Base-by-base conservation (phyloP, 352 stramenopile species). In the Phytopythium kandeliae region DNA sequence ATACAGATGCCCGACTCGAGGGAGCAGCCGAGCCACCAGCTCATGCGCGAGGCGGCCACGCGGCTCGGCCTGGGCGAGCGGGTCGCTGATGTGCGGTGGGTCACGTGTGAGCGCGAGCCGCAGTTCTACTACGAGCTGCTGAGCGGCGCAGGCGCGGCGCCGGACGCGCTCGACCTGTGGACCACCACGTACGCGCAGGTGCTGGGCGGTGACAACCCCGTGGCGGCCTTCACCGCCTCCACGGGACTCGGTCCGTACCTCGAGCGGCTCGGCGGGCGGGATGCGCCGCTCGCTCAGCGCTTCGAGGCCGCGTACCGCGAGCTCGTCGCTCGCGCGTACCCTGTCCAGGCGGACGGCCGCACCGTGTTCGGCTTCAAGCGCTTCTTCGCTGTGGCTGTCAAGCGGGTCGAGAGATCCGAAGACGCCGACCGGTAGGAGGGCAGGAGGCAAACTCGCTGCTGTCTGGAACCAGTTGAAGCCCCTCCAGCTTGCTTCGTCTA, bases 1-100 rank as follows among this genome's bases (percentile, higher is more conserved):
- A 83, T 89, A 53, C 80, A 89, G 55, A 89, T 88, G 55, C 80
- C 80, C 9, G 80, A 92, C 59, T 79, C 64, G 2, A 74, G 80
- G 4, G 6, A 51, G 5, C 71, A 87, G 36, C 69, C 75, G 28
- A 89, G 75, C 52, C 75, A 88, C 38, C 60, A 67, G 55, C 62
- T 80, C 22, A 91, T 91, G 65, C 41, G 56, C 26, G 64, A 82
- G 24, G 72, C 78, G 0, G 78, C 67, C 8, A 51, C 53, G 24
- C 55, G 76, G 16, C 55, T 89, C 26, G 72, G 67, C 15, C 36
- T 71, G 17, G 48, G 55, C 9, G 55, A 70, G 12, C 60, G 74
- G 1, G 53, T 89, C 12, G 60, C 65, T 4, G 59, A 54, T 22
- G 78, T 88, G 41, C 78, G 80, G 19, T 86, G 69, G 75, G 75